Conservation (phyloP, 2,329 filamentous ascomycete species). For the Microascus cirrosus region DNA sequence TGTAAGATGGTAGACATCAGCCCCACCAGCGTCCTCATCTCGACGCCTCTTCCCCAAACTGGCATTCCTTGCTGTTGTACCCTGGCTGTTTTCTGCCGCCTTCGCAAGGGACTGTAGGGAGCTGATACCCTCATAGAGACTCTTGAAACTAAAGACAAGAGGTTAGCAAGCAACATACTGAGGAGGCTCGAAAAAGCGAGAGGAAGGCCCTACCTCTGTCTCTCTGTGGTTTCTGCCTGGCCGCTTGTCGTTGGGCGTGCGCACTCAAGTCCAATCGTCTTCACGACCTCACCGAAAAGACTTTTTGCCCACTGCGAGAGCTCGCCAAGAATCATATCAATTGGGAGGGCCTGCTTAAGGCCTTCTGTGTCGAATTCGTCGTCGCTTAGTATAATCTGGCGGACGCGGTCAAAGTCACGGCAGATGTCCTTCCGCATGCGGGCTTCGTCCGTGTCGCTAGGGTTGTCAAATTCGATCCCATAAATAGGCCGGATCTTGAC, state of each 20-base stretch:
- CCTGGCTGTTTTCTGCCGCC: too few relatives aligned
- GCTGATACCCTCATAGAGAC: too few relatives aligned
- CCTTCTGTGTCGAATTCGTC: slow-evolving; percentile 3
- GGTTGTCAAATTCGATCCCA: slow-evolving; percentile 6
- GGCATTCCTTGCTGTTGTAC: too few relatives aligned
- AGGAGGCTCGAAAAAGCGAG: too few relatives aligned
- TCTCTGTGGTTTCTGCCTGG: neutral
- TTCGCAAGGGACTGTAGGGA: too few relatives aligned
- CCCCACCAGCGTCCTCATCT: neutral
- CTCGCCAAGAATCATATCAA: slow-evolving; percentile 5
- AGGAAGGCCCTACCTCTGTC: too few relatives aligned
- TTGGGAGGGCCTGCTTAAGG: slow-evolving; percentile 4
- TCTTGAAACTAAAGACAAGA: too few relatives aligned
- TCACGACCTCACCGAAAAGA: slow-evolving; percentile 5
- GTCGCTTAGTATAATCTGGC: slow-evolving; percentile 2
- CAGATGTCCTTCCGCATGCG: slow-evolving; percentile 3
- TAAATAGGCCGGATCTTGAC: slow-evolving; percentile 7
- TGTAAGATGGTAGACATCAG: neutral
- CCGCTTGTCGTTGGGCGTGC: neutral
- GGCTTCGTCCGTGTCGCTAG: slow-evolving; percentile 4
- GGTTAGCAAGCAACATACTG: too few relatives aligned
- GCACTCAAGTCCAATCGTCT: neutral
- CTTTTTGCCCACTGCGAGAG: slow-evolving; percentile 6
- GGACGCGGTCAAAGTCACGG: slow-evolving; percentile 4
- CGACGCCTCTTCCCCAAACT: too few relatives aligned